Evolutionary conservation across 371 early-diverging fungal genomes (phyloP).

Genomic region (Thermomucor indicae-seudaticae): DNA sequence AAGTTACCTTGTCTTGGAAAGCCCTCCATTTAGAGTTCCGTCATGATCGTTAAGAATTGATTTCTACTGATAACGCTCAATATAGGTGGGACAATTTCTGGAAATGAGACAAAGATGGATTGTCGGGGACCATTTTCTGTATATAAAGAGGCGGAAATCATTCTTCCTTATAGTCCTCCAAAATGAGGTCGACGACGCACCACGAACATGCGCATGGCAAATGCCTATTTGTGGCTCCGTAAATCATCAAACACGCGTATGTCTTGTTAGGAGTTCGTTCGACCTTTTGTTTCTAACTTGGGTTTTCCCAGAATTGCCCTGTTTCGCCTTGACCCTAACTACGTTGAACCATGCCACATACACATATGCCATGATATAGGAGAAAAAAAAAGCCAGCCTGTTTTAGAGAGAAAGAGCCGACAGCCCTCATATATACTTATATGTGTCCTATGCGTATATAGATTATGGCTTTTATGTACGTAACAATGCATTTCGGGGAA

Average conservation of each 20-base stretch:
- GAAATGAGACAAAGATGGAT: background rate
- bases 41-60: too few species aligned
- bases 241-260: conserved; percentile 6
- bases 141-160: too few species aligned
- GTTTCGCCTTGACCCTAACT: conserved; percentile 2
- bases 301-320: conserved; percentile 4
- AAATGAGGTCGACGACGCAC: background rate
- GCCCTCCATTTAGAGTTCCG: too few species aligned
- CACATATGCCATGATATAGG: background rate
- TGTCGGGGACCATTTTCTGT: background rate
- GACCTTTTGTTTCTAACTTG: background rate
- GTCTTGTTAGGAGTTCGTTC: background rate
- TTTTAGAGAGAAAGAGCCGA: too few species aligned
- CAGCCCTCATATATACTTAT: background rate
- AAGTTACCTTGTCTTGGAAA: too few species aligned
- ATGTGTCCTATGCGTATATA: background rate
- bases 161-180: background rate
- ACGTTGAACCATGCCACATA: background rate
- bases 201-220: background rate
- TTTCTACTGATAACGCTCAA: too few species aligned
- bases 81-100: too few species aligned
- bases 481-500: too few species aligned
- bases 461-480: background rate
- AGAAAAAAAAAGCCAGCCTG: background rate
- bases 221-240: conserved; percentile 7